Evolutionary conservation across 2,329 filamentous ascomycete species (phyloP), one percentile per base, ranked within the genome.

Genomic region (Cadophora gregata): DNA sequence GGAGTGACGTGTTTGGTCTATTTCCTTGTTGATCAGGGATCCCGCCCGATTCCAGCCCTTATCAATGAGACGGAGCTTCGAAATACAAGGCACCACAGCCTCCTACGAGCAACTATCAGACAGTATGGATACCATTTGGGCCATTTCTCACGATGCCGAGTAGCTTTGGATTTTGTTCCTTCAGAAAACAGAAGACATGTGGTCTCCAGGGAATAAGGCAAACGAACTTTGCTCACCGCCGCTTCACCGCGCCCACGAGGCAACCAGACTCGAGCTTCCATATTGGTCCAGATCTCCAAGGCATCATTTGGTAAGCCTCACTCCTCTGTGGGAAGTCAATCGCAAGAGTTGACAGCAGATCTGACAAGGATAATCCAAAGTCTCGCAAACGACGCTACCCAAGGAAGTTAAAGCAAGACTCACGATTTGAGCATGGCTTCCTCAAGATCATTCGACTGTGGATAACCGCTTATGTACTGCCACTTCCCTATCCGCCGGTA

Each of bases 241-340:
- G 19, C 16, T 31, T 21, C 6, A 42, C 19, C 19, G n/a, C n/a
- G 19, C n/a, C 50, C 25, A 31, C 25, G 50, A 53, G 50, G 50
- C 50, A 53, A 53, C 25, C 50, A 53, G 25, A 53, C 50, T 53
- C 31, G 27, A 53, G 27, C 25, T 14, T 53, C 25, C 4, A 53
- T 53, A 53, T 53, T 53, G 50, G 50, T n/a, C 27, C 5, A 31
- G 4, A 9, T 53, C 3, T 12, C 3, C 50, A 31, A 53, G 27
- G 16, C 27, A 31, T 27, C 1, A n/a, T 53, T 8, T 53, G 16
- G 50, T 53, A 53, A 53, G 50, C 50, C 27, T 53, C 50, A n/a
- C 27, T 31, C 31, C 24, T n/a, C 12, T 53, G 50, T 25, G 16
- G 1, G 4, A 29, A 29, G 2, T 29, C 48, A 29, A 51, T 7